Evolutionary conservation across 2,329 filamentous ascomycete genomes (phyloP), one percentile per base, ranked within the genome.

Genomic region (Cyphellophora attinorum): DNA sequence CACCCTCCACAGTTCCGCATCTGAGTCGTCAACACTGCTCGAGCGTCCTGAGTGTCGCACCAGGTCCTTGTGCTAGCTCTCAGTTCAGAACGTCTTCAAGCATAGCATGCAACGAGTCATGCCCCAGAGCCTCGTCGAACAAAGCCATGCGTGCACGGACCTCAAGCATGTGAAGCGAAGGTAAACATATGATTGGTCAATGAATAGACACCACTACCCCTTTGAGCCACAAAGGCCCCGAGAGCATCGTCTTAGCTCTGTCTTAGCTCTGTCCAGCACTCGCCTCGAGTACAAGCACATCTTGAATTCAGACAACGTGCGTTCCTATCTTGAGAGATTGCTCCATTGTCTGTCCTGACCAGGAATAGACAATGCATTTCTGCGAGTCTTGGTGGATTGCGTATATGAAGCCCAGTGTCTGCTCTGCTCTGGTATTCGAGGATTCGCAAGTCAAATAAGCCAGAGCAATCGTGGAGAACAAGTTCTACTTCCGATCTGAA

Each of bases 161-260:
- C 21, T 25, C 8, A 25, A n/a, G 21, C 21, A 25, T 8, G 21
- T n/a, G 8, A 25, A 25, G 8, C 21, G 21, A 8, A 8, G 21
- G n/a, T n/a, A 25, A 25, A 8, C 8, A 25, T n/a, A 25, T 25
- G 8, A 25, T 25, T 25, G 8, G 21, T n/a, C 21, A 25, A 25
- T 25, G 21, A 25, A 25, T 25, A 25, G 21, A 25, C 21, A 25
- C n/a, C 21, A 25, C 21, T 25, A n/a, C 21, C 21, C 8, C 21
- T 25, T 25, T 8, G 8, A 25, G n/a, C n/a, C n/a, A 25, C 21
- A 25, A 25, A 25, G 21, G n/a, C 21, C 8, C 8, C 8, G 8
- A 25, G 8, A 25, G 8, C 21, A 25, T 8, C 21, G 21, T n/a
- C n/a, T 25, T 8, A 8, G 8, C 21, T 8, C n/a, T 25, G 21